Evolutionary conservation across 208 protist species (phyloP).

Genomic region (Entamoeba dispar): DNA sequence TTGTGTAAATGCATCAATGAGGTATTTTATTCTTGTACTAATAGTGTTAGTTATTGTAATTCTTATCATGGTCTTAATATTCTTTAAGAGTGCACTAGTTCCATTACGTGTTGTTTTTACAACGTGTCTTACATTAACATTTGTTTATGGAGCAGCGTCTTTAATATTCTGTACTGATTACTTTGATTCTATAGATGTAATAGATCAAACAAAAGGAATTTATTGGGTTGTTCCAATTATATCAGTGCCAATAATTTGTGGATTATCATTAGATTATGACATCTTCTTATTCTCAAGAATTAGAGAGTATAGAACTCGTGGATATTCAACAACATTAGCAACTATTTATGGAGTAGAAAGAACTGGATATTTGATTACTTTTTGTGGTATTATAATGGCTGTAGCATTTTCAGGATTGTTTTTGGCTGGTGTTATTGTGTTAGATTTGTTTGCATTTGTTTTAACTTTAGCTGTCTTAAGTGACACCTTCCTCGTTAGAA

Average conservation of each 20-base stretch:
- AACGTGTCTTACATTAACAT: constrained; percentile 24
- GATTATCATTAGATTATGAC: constrained; percentile 44
- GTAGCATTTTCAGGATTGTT: constrained; percentile 39
- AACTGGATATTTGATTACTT: constrained; percentile 40
- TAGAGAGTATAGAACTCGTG: constrained; percentile 18
- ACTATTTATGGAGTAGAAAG: constrained; percentile 14
- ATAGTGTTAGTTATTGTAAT: constrained; percentile 19
- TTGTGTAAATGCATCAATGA: not conserved
- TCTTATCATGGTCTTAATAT: constrained; percentile 26
- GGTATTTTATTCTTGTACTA: constrained; percentile 28
- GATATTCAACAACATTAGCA: not conserved
- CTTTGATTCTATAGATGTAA: not conserved
- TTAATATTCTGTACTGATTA: constrained; percentile 25
- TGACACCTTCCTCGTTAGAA: constrained; percentile 39
- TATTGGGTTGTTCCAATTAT: constrained; percentile 32
- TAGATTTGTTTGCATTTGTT: constrained; percentile 40
- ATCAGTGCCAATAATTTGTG: constrained; percentile 34
- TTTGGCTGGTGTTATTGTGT: constrained; percentile 11
- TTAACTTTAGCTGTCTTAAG: constrained; percentile 34
- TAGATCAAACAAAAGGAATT: constrained; percentile 6
- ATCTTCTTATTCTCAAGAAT: constrained; percentile 35
- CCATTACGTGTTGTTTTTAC: constrained; percentile 34
- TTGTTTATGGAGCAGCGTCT: constrained; percentile 27
- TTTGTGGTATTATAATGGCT: constrained; percentile 43
- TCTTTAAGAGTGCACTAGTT: constrained; percentile 32